Conservation (phyloP, 2,329 filamentous ascomycete genomes). For the Trichoderma endophyticum region DNA sequence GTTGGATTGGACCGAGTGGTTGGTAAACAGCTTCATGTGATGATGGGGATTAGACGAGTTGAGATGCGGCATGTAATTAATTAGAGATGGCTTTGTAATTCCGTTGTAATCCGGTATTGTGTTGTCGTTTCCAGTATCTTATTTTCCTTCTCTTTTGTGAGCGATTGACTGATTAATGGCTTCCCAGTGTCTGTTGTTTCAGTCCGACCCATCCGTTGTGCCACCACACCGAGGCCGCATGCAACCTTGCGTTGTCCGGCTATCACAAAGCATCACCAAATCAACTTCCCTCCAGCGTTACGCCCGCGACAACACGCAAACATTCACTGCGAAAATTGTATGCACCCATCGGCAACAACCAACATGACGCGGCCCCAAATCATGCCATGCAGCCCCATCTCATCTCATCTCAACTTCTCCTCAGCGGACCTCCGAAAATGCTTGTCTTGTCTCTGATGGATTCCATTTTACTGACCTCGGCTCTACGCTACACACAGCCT, state of each 20-base stretch:
- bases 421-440: neutral
- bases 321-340: neutral
- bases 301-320: neutral
- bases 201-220: neutral
- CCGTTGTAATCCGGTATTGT: neutral
- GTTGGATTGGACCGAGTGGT: neutral
- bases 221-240: neutral
- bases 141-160: neutral
- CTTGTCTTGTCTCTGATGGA: neutral
- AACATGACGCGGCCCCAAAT: neutral
- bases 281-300: neutral
- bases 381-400: neutral
- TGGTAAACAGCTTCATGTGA: no score
- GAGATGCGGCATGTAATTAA: no score
- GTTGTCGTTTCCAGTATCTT: neutral
- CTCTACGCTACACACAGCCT: neutral
- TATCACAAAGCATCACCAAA: neutral
- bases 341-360: neutral
- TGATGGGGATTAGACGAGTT: no score
- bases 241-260: neutral
- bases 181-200: neutral
- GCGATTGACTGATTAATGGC: neutral
- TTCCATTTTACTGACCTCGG: slow-evolving; percentile 6
- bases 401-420: neutral
- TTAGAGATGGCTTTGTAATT: no score